Conservation (phyloP, 495 filamentous ascomycete species). For the Elaphomyces granulatus region DNA sequence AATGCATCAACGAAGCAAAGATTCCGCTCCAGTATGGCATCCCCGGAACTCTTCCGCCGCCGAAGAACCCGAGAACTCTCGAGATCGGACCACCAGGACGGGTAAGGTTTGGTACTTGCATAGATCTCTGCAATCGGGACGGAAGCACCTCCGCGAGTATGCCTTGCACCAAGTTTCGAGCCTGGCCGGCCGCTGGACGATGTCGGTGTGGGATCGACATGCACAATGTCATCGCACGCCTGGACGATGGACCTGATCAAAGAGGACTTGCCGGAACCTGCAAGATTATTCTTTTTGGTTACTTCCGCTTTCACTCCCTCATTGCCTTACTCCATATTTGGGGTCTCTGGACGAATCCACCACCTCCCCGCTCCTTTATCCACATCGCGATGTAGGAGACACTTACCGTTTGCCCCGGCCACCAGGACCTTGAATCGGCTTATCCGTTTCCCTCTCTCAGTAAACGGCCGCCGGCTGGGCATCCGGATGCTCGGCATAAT, state of each 20-base stretch:
- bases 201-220: constrained; percentile 65
- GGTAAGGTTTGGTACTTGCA: constrained; percentile 88
- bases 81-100: constrained; percentile 86
- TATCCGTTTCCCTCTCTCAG: constrained; percentile 66
- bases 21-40: constrained; percentile 79
- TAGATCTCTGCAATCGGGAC: constrained; percentile 59
- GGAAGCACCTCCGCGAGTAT: constrained; percentile 12
- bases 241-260: constrained; percentile 90
- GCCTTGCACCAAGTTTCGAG: constrained; percentile 16
- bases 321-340: background rate
- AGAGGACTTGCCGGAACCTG: constrained; percentile 69
- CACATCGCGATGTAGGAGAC: too few relatives aligned
- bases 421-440: constrained; percentile 79
- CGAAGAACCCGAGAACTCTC: constrained; percentile 56
- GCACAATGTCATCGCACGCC: constrained; percentile 89
- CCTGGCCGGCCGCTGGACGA: constrained; percentile 16
- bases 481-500: constrained; percentile 97
- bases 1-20: constrained; percentile 84
- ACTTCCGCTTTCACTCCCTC: background rate
- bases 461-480: constrained; percentile 87
- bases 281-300: background rate
- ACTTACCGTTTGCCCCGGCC: constrained; percentile 66
- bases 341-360: too few relatives aligned
- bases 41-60: constrained; percentile 66
- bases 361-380: too few relatives aligned